Base-by-base conservation (phyloP, 148 eudicot species). In the Talinum fruticosum region DNA sequence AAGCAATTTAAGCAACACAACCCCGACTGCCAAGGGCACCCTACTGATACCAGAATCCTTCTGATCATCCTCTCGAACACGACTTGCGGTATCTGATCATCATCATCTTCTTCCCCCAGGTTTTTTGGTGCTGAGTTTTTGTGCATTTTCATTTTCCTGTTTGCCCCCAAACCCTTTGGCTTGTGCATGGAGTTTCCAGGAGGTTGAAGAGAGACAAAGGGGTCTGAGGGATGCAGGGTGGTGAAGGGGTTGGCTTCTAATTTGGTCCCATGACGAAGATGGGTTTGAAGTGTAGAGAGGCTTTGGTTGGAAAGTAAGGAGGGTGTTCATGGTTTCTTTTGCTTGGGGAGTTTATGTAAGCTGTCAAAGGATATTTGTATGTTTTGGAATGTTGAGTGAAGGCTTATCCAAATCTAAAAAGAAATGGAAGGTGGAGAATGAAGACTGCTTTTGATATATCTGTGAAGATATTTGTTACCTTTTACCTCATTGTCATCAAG, bases 61-160 rank as follows among this genome's bases (percentile, higher is more conserved):
- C 18, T 41, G 34, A 92, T 85, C 84, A 92, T 92, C 80, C 95
- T 94, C 37, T 87, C 86, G 80, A 86, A 85, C 23, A 94, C 92
- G 75, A 82, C 87, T 1, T 87, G 84, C 12, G 98, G 86, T 64
- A 94, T 81, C 74, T 89, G 81, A 0, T 91, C 94, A 41, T 93
- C 94, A 0, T 83, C 81, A 7, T 83, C 89, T 24, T 44, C 61
- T 26, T 13, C 30, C 28, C 18, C 66, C 23, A 10, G 26, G 66
- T 68, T 54, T 35, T 2, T 45, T 38, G 14, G 67, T 47, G 24
- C 77, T 30, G 0, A 24, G 29, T 66, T 72, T 72, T 37, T 69
- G 71, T 49, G 77, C 80, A 77, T 81, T 82, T 26, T 69, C 70
- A 67, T 68, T 78, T 5, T 73, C 69, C 23, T 67, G 70, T 14